Percentiles rank a stretch among this genome's conserved stretches.
Conservation (phyloP, 345 rosid species). For the Rhizophora apiculata region DNA sequence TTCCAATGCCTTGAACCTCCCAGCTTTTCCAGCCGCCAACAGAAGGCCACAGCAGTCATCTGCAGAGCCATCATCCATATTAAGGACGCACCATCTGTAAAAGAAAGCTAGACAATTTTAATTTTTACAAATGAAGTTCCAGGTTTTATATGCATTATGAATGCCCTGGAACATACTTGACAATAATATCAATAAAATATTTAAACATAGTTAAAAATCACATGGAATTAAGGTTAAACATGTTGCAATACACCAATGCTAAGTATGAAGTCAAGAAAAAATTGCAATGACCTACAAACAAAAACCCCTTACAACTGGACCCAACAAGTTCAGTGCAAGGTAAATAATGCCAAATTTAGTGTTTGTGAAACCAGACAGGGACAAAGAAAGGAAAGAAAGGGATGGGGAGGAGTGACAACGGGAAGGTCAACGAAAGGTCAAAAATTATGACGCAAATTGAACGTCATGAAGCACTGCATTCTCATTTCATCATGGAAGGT, state of each 20-base stretch:
- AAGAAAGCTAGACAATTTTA: slow-evolving; percentile 6
- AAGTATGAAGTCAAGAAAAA: too few relatives aligned
- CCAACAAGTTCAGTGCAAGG: too few relatives aligned
- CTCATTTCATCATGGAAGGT: not conserved
- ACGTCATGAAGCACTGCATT: too few relatives aligned
- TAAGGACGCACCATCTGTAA: slow-evolving; percentile 64
- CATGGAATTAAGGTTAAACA: slow-evolving; percentile 2
- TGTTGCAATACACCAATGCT: not conserved
- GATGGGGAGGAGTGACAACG: too few relatives aligned
- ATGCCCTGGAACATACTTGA: not conserved
- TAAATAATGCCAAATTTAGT: too few relatives aligned
- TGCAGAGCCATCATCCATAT: slow-evolving; percentile 51
- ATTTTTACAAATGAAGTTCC: not conserved
- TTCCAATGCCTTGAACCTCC: slow-evolving; percentile 59
- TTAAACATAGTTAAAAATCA: not conserved
- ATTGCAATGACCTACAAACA: too few relatives aligned
- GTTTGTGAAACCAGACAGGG: too few relatives aligned
- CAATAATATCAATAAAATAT: not conserved
- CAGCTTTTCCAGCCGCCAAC: slow-evolving; percentile 81
- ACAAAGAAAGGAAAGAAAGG: too few relatives aligned
- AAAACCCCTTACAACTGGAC: too few relatives aligned
- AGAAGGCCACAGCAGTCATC: slow-evolving; percentile 64
- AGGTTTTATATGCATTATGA: not conserved
- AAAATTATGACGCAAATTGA: too few relatives aligned
- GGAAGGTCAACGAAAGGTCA: too few relatives aligned